Evolutionary conservation across 2,329 filamentous ascomycete species (phyloP).

Genomic region (Sordariomycetes sp.): DNA sequence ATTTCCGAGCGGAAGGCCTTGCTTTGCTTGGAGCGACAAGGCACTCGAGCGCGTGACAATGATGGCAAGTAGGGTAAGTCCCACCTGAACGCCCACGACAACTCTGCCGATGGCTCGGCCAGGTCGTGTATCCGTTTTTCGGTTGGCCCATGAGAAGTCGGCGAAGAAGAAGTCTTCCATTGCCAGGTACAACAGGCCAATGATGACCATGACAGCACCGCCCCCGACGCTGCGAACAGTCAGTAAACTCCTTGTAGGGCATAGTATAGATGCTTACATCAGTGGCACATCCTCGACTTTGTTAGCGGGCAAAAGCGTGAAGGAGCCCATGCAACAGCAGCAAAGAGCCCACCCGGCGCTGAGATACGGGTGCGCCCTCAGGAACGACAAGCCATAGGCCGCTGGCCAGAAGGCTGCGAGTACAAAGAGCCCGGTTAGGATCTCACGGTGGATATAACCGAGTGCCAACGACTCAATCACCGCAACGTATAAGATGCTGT

Average conservation of each 20-base stretch:
- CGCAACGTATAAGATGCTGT: constrained; percentile 58
- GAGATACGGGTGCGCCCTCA: constrained; percentile 55
- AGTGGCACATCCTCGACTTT: constrained; percentile 70
- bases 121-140: constrained; percentile 14
- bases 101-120: constrained; percentile 40
- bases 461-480: constrained; percentile 80
- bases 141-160: constrained; percentile 24
- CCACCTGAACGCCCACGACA: constrained; percentile 64
- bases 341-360: constrained; percentile 64
- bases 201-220: constrained; percentile 65
- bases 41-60: constrained; percentile 80
- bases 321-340: constrained; percentile 77
- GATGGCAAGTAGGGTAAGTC: constrained; percentile 72
- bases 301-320: constrained; percentile 79
- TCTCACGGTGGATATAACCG: constrained; percentile 84
- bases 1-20: constrained; percentile 78
- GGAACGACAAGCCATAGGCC: constrained; percentile 63
- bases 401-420: constrained; percentile 71
- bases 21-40: constrained; percentile 74
- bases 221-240: constrained; percentile 52
- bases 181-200: constrained; percentile 69
- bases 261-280: constrained; percentile 61
- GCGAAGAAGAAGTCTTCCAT: constrained; percentile 60
- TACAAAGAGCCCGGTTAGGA: constrained; percentile 74
- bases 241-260: not conserved